Percentiles rank a stretch among this genome's conserved stretches.
Conservation (phyloP, 495 filamentous ascomycete genomes). For the Lasiosphaeria hispida region DNA sequence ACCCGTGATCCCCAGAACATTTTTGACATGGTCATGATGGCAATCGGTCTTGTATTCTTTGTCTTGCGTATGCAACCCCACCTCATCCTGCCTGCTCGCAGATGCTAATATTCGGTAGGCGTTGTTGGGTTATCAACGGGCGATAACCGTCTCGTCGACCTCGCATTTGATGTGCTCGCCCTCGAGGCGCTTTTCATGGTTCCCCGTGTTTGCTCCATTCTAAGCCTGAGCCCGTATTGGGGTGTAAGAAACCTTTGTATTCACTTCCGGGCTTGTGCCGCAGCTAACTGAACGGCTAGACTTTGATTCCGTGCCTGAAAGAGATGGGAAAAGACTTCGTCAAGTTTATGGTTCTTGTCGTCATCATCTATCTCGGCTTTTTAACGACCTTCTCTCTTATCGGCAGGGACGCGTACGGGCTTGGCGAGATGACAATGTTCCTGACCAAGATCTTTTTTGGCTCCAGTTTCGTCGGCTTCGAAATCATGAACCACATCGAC, state of each 20-base stretch:
- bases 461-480: slow-evolving; percentile 78
- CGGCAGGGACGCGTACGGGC: slow-evolving; percentile 70
- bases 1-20: slow-evolving; percentile 45
- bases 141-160: slow-evolving; percentile 62
- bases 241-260: slow-evolving; percentile 42
- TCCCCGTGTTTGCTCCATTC: slow-evolving; percentile 82
- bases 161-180: slow-evolving; percentile 83
- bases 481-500: slow-evolving; percentile 47
- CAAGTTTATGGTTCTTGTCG: slow-evolving; percentile 85
- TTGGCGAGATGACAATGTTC: slow-evolving; percentile 79
- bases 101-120: slow-evolving; percentile 42
- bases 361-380: slow-evolving; percentile 82
- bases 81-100: background rate
- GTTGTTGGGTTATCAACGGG: slow-evolving; percentile 67
- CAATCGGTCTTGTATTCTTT: slow-evolving; percentile 73
- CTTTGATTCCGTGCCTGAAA: slow-evolving; percentile 77
- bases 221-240: slow-evolving; percentile 89
- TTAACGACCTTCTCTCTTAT: slow-evolving; percentile 89
- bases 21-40: slow-evolving; percentile 84
- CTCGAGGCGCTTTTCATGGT: slow-evolving; percentile 89
- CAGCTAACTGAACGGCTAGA: slow-evolving; percentile 18
- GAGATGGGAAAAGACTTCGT: slow-evolving; percentile 94
- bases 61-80: slow-evolving; percentile 58
- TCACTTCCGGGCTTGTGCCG: background rate
- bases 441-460: slow-evolving; percentile 80